Percentiles rank a stretch among this genome's conserved stretches.
These are phyloP conservation scores for button mushroom (Agaricus bisporus) DNA, from an alignment of 768 basidiomycete genomes.

Conservation along the genomic window DNA sequence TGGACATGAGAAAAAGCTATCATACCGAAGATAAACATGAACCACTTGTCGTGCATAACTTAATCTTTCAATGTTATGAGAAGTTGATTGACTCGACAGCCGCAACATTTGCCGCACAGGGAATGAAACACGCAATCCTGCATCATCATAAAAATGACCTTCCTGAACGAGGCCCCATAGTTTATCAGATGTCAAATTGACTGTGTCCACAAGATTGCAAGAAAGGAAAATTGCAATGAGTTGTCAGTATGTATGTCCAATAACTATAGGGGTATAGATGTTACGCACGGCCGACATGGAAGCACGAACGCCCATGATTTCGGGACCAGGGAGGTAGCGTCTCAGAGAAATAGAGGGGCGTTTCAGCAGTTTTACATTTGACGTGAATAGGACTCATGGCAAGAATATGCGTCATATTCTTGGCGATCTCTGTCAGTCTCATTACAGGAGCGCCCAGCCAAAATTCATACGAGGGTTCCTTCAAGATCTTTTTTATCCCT, in stretches of 20 bases:
- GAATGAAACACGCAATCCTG: conserved; percentile 84
- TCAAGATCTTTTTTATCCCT: conserved; percentile 58
- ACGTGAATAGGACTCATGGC: conserved; percentile 86
- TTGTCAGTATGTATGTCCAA: not conserved
- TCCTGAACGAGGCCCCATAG: conserved; percentile 80
- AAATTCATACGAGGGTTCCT: conserved; percentile 46
- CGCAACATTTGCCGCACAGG: conserved; percentile 79
- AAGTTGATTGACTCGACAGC: conserved; percentile 73
- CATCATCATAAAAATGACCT: conserved; percentile 69
- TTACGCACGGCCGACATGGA: conserved; percentile 76
- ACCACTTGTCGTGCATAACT: conserved; percentile 75
- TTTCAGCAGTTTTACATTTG: conserved; percentile 44
- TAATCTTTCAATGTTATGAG: conserved; percentile 71
- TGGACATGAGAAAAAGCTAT: conserved; percentile 1
- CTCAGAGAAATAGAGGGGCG: not conserved
- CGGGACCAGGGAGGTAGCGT: conserved; percentile 41
- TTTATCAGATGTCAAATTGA: conserved; percentile 72
- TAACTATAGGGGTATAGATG: not conserved
- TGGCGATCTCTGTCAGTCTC: not conserved
- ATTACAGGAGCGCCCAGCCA: not conserved
- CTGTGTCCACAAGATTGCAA: conserved; percentile 23
- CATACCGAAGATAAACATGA: conserved; percentile 16
- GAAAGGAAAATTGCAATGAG: not conserved
- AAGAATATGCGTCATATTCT: conserved; percentile 84
- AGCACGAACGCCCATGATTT: conserved; percentile 77